Conservation (phyloP, 176 grass and related monocot species). For the Carex cristatella region DNA sequence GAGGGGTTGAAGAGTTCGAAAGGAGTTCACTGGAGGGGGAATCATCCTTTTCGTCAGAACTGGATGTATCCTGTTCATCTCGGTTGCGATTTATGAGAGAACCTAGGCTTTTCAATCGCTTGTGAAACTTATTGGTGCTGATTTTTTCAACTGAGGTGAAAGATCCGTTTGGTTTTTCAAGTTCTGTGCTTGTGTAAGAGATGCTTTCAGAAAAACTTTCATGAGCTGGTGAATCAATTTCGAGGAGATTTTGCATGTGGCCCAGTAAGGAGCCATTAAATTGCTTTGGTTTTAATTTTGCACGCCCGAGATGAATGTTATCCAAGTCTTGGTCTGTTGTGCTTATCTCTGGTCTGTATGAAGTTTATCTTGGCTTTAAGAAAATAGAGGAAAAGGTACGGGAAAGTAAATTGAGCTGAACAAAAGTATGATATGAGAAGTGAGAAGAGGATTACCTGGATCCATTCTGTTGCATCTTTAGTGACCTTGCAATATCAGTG, state of each 20-base stretch:
- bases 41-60: constrained; percentile 25
- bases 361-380: constrained; percentile 3
- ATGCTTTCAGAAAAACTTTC: constrained; percentile 23
- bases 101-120: constrained; percentile 16
- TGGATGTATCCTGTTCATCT: neutral
- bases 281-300: constrained; percentile 42
- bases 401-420: constrained; percentile 14
- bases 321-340: constrained; percentile 27
- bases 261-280: constrained; percentile 37
- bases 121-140: constrained; percentile 37
- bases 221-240: constrained; percentile 35
- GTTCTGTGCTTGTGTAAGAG: constrained; percentile 38
- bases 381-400: constrained; percentile 1
- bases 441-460: constrained; percentile 37
- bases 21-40: constrained; percentile 34
- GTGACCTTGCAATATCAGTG: constrained; percentile 41
- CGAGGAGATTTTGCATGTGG: constrained; percentile 46
- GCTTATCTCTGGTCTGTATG: constrained; percentile 34
- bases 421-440: constrained; percentile 1
- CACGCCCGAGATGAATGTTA: constrained; percentile 28
- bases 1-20: constrained; percentile 34
- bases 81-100: constrained; percentile 15
- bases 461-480: constrained; percentile 17
- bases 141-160: constrained; percentile 46
- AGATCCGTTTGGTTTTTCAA: constrained; percentile 31